Conservation (phyloP, 2,329 filamentous ascomycete genomes). For the Ophiostoma tasmaniense region DNA sequence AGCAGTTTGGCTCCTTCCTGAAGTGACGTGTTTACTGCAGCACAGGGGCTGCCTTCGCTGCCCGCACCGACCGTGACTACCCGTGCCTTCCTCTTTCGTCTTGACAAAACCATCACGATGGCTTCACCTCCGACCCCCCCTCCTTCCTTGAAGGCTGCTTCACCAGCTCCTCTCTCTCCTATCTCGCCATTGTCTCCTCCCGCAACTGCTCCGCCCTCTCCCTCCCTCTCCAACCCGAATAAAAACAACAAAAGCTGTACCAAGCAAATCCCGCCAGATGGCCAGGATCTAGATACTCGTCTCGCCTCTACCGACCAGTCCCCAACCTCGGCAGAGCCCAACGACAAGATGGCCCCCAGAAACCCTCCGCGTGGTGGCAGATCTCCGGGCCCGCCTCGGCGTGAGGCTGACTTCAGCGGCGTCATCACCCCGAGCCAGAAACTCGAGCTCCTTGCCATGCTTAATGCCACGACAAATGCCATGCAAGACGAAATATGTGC, state of each 20-base stretch:
- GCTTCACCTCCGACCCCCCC: slow-evolving; percentile 6
- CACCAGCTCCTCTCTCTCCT: not conserved
- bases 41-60: not conserved
- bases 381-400: slow-evolving; percentile 27
- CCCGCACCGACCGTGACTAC: not conserved
- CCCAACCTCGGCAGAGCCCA: not conserved
- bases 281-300: not conserved
- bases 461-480: slow-evolving; percentile 44
- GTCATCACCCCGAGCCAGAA: slow-evolving; percentile 41
- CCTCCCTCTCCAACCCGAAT: not conserved
- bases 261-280: not conserved
- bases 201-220: not conserved
- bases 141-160: slow-evolving; percentile 5
- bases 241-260: not conserved
- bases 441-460: slow-evolving; percentile 43
- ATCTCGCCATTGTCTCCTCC: not conserved
- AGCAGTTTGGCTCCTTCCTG: slow-evolving; percentile 6
- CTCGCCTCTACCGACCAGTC: not conserved
- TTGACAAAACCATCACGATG: not conserved
- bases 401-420: slow-evolving; percentile 44
- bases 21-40: not conserved
- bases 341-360: slow-evolving; percentile 17
- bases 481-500: slow-evolving; percentile 46
- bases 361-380: slow-evolving; percentile 16
- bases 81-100: not conserved